Conservation (phyloP, 352 stramenopile genomes). For the Globisporangium radiosum region DNA sequence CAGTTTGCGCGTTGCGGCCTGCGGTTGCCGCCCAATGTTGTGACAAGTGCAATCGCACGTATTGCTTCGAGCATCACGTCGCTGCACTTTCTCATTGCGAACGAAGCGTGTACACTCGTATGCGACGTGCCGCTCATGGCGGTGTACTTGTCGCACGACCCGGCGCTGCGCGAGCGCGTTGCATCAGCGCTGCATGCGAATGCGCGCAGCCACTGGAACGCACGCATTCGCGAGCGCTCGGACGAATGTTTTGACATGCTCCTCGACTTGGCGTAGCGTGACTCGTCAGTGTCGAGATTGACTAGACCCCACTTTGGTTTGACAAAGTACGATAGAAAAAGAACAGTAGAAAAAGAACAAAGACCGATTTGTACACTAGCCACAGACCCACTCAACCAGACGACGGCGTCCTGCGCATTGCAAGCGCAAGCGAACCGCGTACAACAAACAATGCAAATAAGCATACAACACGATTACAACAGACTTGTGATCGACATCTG, state of each 20-base stretch:
- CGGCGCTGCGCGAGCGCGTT: constrained; percentile 47
- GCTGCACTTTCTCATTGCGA: constrained; percentile 64
- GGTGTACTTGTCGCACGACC: constrained; percentile 55
- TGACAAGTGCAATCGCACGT: constrained; percentile 43
- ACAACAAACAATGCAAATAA: no score
- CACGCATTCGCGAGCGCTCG: constrained; percentile 66
- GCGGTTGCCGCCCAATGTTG: constrained; percentile 37
- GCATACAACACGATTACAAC: no score
- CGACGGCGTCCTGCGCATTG: no score
- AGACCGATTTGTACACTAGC: no score
- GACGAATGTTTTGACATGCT: constrained; percentile 81
- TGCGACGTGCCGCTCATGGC: constrained; percentile 62
- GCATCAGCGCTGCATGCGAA: constrained; percentile 62
- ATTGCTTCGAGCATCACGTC: constrained; percentile 52
- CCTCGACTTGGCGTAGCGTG: constrained; percentile 55
- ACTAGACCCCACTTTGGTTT: background rate
- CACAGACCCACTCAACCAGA: no score
- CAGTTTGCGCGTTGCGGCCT: constrained; percentile 56
- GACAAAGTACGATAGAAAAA: no score
- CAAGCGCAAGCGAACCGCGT: no score
- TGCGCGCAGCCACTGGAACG: constrained; percentile 63
- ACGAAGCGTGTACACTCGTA: constrained; percentile 62
- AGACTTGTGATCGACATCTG: no score
- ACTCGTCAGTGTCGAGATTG: background rate
- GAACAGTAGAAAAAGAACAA: no score